Conservation (phyloP, 306 rosid genomes). For the Casuarina cunninghamiana region DNA sequence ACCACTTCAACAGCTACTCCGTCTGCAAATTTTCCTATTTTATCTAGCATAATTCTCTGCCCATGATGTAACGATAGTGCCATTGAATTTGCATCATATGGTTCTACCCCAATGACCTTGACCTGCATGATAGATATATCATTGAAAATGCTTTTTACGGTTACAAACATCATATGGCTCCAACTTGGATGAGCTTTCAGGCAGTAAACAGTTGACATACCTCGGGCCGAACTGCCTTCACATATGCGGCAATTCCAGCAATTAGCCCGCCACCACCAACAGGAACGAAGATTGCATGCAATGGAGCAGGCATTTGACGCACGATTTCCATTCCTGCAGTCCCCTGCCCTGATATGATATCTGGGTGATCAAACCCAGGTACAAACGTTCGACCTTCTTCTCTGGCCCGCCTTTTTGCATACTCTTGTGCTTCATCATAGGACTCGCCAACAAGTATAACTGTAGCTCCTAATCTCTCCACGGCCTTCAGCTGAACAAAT, state of each 20-base stretch:
- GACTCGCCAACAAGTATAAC: conserved; percentile 55
- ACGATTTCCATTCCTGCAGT: conserved; percentile 59
- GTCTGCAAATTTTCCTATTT: conserved; percentile 56
- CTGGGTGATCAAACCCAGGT: conserved; percentile 65
- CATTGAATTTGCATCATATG: conserved; percentile 58
- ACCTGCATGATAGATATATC: conserved; percentile 32
- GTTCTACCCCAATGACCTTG: conserved; percentile 64
- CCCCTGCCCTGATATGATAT: conserved; percentile 59
- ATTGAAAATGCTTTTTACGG: background rate
- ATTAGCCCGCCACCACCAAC: conserved; percentile 69
- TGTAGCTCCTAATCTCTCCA: conserved; percentile 55
- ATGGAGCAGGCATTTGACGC: conserved; percentile 42
- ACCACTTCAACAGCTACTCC: conserved; percentile 64
- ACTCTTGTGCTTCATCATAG: conserved; percentile 56
- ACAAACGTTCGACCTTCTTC: conserved; percentile 50
- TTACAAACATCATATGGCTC: background rate
- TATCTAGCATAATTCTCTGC: conserved; percentile 45
- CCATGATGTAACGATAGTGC: conserved; percentile 53
- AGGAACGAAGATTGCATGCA: conserved; percentile 62
- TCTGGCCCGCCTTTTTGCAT: conserved; percentile 38
- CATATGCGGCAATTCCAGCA: conserved; percentile 66
- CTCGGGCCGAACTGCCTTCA: conserved; percentile 54
- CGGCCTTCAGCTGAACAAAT: conserved; percentile 47
- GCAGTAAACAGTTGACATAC: conserved; percentile 27
- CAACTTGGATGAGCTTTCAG: background rate